These are phyloP conservation scores for Talaromyces proteolyticus DNA, from an alignment of 495 filamentous ascomycete species.

Conservation along the genomic window DNA sequence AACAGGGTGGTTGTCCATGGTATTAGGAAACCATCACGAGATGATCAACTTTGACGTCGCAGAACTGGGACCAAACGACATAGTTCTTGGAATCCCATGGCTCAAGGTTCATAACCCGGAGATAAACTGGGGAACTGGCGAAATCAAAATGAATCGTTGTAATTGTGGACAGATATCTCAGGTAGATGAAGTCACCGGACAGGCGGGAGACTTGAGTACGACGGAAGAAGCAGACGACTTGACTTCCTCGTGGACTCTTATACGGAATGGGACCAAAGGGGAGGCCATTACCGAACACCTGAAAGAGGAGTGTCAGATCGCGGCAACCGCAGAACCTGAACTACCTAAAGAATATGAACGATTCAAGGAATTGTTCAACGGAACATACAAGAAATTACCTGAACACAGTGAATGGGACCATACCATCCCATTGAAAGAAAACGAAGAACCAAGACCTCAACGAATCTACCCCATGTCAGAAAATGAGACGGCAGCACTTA, in stretches of 20 bases:
- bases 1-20: neutral
- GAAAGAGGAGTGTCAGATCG: neutral
- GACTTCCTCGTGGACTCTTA: neutral
- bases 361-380: conserved; percentile 7
- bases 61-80: conserved; percentile 7
- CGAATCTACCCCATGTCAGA: conserved; percentile 12
- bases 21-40: neutral
- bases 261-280: neutral
- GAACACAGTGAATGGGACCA: conserved; percentile 3
- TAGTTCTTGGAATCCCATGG: conserved; percentile 7
- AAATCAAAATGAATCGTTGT: neutral
- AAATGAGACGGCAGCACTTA: conserved; percentile 8
- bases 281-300: neutral
- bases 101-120: conserved; percentile 8
- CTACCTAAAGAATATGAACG: conserved; percentile 1
- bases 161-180: neutral
- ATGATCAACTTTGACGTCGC: conserved; percentile 2
- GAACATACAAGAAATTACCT: conserved; percentile 4
- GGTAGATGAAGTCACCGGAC: neutral
- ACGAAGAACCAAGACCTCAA: conserved; percentile 2
- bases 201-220: neutral
- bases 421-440: conserved; percentile 8
- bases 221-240: neutral
- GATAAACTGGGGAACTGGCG: conserved; percentile 3
- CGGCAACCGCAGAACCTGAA: neutral